Percentiles rank a stretch among this genome's conserved stretches.
Conservation (phyloP, 1,284 basidiomycete genomes). For the Ustilago curta region DNA sequence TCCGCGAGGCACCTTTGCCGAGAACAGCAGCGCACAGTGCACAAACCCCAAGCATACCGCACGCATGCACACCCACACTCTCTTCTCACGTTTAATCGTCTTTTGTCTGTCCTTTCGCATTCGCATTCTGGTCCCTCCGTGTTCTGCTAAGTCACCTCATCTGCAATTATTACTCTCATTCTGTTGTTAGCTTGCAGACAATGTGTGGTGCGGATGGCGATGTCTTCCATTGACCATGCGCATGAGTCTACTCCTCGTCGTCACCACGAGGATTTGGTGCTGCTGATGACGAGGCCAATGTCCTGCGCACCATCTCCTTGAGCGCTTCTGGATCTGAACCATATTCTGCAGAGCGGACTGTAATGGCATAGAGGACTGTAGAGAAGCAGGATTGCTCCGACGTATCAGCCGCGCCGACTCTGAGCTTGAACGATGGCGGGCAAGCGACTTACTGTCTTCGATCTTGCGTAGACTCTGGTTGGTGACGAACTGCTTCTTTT, state of each 20-base stretch:
- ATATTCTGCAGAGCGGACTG: constrained; percentile 55
- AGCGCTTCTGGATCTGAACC: constrained; percentile 50
- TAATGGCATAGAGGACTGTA: constrained; percentile 56
- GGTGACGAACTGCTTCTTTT: constrained; percentile 89
- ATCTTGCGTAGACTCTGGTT: constrained; percentile 89
- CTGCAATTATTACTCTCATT: constrained; percentile 23
- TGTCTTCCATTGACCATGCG: not conserved
- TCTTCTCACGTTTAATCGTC: not conserved
- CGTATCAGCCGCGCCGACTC: not conserved
- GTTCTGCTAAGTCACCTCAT: constrained; percentile 8
- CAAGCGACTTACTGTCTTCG: constrained; percentile 79
- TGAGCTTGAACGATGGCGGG: not conserved
- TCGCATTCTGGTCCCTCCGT: constrained; percentile 9
- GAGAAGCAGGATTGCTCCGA: not conserved
- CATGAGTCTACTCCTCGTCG: constrained; percentile 14
- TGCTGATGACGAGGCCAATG: constrained; percentile 35
- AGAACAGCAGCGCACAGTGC: not conserved
- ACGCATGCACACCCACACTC: constrained; percentile 5
- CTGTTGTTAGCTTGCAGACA: not conserved
- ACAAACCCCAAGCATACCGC: not conserved
- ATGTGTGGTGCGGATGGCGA: not conserved
- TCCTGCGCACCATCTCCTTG: constrained; percentile 52
- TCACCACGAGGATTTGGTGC: constrained; percentile 10
- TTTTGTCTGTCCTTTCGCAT: constrained; percentile 9
- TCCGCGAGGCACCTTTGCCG: not conserved